These are phyloP conservation scores for Bacidia rubella DNA, from an alignment of 495 filamentous ascomycete species.

Conservation along the genomic window DNA sequence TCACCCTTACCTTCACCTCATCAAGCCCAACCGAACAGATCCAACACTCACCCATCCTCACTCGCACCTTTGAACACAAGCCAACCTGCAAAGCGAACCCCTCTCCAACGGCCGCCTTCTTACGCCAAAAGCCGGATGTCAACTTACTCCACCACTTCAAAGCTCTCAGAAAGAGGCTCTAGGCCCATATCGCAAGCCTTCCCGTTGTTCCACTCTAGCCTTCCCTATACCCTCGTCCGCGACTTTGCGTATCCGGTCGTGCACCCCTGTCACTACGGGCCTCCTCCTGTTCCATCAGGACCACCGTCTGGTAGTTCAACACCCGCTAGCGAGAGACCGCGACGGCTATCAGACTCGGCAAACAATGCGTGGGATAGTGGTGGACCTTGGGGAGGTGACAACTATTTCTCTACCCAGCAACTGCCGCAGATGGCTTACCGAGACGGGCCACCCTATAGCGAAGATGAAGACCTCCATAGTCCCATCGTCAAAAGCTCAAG, in stretches of 20 bases:
- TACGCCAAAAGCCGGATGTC: conserved; percentile 64
- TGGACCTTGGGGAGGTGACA: conserved; percentile 33
- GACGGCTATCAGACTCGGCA: conserved; percentile 71
- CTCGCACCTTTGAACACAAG: conserved; percentile 53
- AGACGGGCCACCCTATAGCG: conserved; percentile 91
- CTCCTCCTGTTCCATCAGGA: conserved; percentile 57
- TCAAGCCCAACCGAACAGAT: conserved; percentile 13
- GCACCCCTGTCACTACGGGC: conserved; percentile 89
- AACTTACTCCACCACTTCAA: conserved; percentile 49
- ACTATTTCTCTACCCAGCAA: conserved; percentile 40
- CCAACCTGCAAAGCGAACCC: conserved; percentile 40
- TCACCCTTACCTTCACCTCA: conserved; percentile 30
- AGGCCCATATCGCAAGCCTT: conserved; percentile 66
- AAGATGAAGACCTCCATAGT: conserved; percentile 90
- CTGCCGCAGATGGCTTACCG: conserved; percentile 75
- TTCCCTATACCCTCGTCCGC: conserved; percentile 79
- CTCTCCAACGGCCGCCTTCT: conserved; percentile 51
- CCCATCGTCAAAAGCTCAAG: conserved; percentile 65
- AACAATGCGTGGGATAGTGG: conserved; percentile 43
- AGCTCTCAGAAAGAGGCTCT: conserved; percentile 42
- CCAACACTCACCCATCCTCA: conserved; percentile 42
- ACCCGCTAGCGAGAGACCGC: conserved; percentile 59
- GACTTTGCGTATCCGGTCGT: conserved; percentile 84
- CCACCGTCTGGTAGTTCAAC: conserved; percentile 65
- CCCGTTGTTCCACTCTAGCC: conserved; percentile 71